These are phyloP conservation scores for Lepidium africanum DNA, from an alignment of 345 rosid genomes.

Conservation along the genomic window DNA sequence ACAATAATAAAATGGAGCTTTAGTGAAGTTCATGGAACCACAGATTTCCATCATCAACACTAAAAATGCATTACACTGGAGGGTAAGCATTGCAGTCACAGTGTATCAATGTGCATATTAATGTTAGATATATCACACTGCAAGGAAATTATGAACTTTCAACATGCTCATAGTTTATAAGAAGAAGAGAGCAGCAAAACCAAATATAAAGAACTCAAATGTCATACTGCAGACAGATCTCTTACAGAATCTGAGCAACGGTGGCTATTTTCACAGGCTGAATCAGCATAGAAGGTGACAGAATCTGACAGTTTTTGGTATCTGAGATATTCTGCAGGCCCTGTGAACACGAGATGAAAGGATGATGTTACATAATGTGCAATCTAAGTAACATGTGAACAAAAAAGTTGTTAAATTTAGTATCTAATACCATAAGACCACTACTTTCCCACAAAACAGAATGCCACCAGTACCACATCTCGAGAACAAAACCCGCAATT, in stretches of 20 bases:
- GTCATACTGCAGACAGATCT: not conserved
- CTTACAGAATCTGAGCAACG: slow-evolving; percentile 59
- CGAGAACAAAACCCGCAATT: slow-evolving; percentile 60
- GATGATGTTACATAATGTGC: not conserved
- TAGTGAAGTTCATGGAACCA: not conserved
- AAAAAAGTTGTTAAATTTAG: not conserved
- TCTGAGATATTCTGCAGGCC: slow-evolving; percentile 43
- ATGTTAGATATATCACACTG: not conserved
- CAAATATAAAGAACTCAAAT: not conserved
- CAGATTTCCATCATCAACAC: not conserved
- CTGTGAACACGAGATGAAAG: slow-evolving; percentile 19
- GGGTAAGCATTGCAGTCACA: not conserved
- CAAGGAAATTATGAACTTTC: not conserved
- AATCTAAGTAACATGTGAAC: not conserved
- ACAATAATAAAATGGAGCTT: not conserved
- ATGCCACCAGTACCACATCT: slow-evolving; percentile 96
- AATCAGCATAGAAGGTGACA: slow-evolving; percentile 48
- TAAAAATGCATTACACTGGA: slow-evolving; percentile 4
- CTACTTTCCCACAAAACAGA: slow-evolving; percentile 61
- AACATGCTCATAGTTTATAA: not conserved
- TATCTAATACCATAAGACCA: slow-evolving; percentile 39
- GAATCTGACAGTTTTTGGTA: slow-evolving; percentile 26
- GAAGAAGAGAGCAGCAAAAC: not conserved
- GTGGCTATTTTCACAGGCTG: slow-evolving; percentile 52
- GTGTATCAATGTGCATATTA: not conserved